A percentile compares a stretch with the other conserved stretches of the same genome.
Conservation (phyloP, 129 eudicot genomes). For the Flaveria robusta region DNA sequence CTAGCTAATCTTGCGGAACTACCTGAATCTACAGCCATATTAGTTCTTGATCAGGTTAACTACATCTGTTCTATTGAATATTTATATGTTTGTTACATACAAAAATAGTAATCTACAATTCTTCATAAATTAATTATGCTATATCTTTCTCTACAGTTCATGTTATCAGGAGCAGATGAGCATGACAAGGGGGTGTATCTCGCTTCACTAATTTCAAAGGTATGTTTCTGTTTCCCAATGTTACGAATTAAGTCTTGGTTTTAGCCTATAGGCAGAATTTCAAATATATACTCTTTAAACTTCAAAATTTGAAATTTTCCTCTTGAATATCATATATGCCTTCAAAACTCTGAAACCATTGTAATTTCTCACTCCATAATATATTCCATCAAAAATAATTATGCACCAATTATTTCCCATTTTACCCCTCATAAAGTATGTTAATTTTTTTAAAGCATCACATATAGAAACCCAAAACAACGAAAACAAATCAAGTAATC, state of each 20-base stretch:
- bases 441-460: background rate
- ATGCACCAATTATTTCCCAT: too few relatives aligned
- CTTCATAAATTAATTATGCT: constrained; percentile 16
- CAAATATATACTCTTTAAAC: background rate
- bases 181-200: constrained; percentile 74
- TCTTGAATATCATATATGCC: background rate
- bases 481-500: background rate
- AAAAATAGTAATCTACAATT: background rate
- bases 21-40: constrained; percentile 76
- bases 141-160: constrained; percentile 52
- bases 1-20: constrained; percentile 62
- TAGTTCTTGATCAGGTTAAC: constrained; percentile 85
- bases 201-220: constrained; percentile 60
- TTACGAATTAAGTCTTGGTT: background rate
- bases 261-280: constrained; percentile 12
- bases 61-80: constrained; percentile 7
- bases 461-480: background rate
- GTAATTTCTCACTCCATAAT: background rate
- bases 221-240: constrained; percentile 21
- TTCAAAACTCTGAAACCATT: background rate
- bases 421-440: background rate
- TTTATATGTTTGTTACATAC: background rate
- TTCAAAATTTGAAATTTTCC: background rate
- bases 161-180: constrained; percentile 75
- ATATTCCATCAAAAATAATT: background rate